A percentile compares a stretch with the other conserved stretches of the same genome.
Conservation (phyloP, 495 filamentous ascomycete genomes). For the Coniosporium apollinis region DNA sequence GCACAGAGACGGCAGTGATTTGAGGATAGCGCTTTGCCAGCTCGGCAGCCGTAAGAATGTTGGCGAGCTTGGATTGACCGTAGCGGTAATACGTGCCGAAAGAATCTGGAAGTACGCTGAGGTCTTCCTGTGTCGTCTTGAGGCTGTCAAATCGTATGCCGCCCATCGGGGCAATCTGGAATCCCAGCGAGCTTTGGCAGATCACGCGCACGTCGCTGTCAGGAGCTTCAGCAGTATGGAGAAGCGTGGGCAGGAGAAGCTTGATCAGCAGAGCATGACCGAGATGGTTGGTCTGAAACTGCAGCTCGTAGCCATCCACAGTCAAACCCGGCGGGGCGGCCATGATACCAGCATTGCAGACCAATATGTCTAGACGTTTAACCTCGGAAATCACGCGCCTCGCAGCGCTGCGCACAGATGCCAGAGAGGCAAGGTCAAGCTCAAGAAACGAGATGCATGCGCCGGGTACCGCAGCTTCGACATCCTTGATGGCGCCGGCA, state of each 20-base stretch:
- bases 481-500: constrained; percentile 5
- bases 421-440: constrained; percentile 12
- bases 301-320: constrained; percentile 13
- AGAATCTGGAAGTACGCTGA: too few species aligned
- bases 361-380: constrained; percentile 8
- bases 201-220: constrained; percentile 29
- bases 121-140: constrained; percentile 4
- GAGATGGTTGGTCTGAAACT: constrained; percentile 14
- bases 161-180: constrained; percentile 16
- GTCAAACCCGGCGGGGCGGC: constrained; percentile 9
- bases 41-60: constrained; percentile 19
- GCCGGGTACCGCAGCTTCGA: constrained; percentile 1
- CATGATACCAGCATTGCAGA: constrained; percentile 14
- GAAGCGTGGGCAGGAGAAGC: constrained; percentile 11
- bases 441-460: constrained; percentile 6
- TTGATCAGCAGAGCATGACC: constrained; percentile 12
- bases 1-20: constrained; percentile 39
- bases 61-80: constrained; percentile 21
- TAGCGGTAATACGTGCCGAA: constrained; percentile 2
- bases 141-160: constrained; percentile 15
- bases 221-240: constrained; percentile 8
- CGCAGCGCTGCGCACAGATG: constrained; percentile 7
- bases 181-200: constrained; percentile 23
- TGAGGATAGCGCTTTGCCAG: constrained; percentile 30
- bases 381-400: constrained; percentile 2